Conservation (phyloP, 2,329 filamentous ascomycete species). For the Nothophoma quercina region DNA sequence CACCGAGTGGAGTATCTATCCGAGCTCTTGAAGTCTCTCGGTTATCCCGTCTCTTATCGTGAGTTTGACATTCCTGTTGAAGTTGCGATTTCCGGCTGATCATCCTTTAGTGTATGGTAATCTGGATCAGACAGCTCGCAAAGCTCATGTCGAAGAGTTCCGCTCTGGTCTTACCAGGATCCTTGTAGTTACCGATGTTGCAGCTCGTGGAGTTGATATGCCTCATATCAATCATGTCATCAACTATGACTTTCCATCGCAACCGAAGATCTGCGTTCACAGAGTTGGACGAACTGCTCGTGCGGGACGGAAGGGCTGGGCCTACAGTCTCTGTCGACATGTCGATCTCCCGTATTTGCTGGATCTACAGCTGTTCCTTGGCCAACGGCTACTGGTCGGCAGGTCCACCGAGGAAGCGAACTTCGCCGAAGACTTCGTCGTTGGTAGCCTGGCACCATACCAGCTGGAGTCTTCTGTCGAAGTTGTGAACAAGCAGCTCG, state of each 20-base stretch:
- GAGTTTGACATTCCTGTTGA: conserved; percentile 6
- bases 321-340: conserved; percentile 88
- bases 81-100: background rate
- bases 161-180: conserved; percentile 85
- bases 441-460: conserved; percentile 78
- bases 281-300: conserved; percentile 94
- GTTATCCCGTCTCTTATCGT: conserved; percentile 85
- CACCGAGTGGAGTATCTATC: conserved; percentile 96
- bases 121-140: conserved; percentile 90
- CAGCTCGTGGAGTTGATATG: conserved; percentile 97
- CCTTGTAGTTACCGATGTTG: conserved; percentile 94
- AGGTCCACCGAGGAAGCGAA: conserved; percentile 67
- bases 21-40: conserved; percentile 77
- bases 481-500: conserved; percentile 80
- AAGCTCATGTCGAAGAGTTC: conserved; percentile 91
- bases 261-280: conserved; percentile 96
- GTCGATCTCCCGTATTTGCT: conserved; percentile 90
- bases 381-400: conserved; percentile 81
- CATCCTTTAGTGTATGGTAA: conserved; percentile 77
- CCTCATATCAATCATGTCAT: conserved; percentile 95
- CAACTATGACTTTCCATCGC: conserved; percentile 97
- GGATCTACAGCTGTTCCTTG: conserved; percentile 92
- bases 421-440: conserved; percentile 82
- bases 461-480: conserved; percentile 79
- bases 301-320: conserved; percentile 92